These are phyloP conservation scores for Hippophae tibetana DNA, from an alignment of 306 rosid species.

Conservation along the genomic window DNA sequence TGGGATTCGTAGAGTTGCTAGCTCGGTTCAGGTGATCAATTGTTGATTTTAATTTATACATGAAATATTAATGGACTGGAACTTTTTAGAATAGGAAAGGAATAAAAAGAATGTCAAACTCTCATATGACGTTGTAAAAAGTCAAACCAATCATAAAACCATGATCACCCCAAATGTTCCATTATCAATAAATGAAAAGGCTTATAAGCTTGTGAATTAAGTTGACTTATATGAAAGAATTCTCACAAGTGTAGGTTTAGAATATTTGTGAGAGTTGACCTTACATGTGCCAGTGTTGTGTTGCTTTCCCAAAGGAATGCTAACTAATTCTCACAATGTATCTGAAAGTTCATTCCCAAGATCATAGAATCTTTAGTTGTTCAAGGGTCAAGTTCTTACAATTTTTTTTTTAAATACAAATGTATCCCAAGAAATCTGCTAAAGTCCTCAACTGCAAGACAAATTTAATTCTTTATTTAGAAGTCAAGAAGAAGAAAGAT, in stretches of 20 bases:
- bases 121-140: constrained; percentile 9
- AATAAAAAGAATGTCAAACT: constrained; percentile 16
- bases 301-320: constrained; percentile 23
- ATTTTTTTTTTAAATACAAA: constrained; percentile 17
- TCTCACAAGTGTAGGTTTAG: not conserved
- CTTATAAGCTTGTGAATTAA: not conserved
- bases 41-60: constrained; percentile 4
- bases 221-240: constrained; percentile 8
- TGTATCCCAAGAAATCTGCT: constrained; percentile 58
- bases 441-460: constrained; percentile 12
- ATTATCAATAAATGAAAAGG: constrained; percentile 12
- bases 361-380: constrained; percentile 6
- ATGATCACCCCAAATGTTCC: constrained; percentile 9
- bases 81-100: constrained; percentile 6
- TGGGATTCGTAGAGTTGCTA: not conserved
- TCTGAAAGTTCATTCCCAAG: constrained; percentile 17
- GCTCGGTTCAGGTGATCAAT: constrained; percentile 13
- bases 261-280: constrained; percentile 1
- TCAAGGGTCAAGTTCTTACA: constrained; percentile 19
- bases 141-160: constrained; percentile 29
- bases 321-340: constrained; percentile 21
- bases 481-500: constrained; percentile 1
- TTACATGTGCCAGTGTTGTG: constrained; percentile 13
- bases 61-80: constrained; percentile 8
- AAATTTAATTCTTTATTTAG: constrained; percentile 2